phyloP scores from a whole-genome alignment of 179 eudicot genomes.

The Spergularia azorica region DNA sequence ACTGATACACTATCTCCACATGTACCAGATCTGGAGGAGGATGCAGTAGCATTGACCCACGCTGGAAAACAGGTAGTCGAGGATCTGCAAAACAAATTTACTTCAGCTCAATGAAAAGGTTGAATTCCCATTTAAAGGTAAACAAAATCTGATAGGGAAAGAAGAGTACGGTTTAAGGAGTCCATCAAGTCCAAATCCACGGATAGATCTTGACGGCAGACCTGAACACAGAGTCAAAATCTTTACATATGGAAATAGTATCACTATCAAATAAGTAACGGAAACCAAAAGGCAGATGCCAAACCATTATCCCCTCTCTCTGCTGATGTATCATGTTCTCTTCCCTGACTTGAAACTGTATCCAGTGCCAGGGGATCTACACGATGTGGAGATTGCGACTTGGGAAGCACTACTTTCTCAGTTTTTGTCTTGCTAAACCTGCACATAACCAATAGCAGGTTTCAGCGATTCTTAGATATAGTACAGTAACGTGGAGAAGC shows the following conservation, averaged over 20 bases:
- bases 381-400: constrained; percentile 4
- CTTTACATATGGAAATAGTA: not conserved
- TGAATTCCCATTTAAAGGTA: not conserved
- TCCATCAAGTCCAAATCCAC: constrained; percentile 26
- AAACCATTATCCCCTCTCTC: constrained; percentile 25
- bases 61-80: constrained; percentile 29
- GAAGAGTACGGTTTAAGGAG: constrained; percentile 28
- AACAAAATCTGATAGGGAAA: constrained; percentile 5
- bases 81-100: constrained; percentile 26
- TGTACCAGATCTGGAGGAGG: constrained; percentile 20
- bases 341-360: constrained; percentile 2
- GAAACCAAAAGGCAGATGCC: not conserved
- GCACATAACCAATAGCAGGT: not conserved
- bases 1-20: constrained; percentile 7
- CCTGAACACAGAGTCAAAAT: constrained; percentile 11
- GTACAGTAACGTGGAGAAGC: not conserved
- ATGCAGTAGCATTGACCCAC: constrained; percentile 23
- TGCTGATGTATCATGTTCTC: constrained; percentile 5
- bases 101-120: not conserved
- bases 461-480: not conserved
- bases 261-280: not conserved
- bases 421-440: constrained; percentile 19
- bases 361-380: constrained; percentile 26
- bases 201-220: constrained; percentile 12
- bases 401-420: constrained; percentile 15